A percentile compares a stretch with the other conserved stretches of the same genome.
Conservation (phyloP, 352 stramenopile species). For the Phytophthora cryptogea region DNA sequence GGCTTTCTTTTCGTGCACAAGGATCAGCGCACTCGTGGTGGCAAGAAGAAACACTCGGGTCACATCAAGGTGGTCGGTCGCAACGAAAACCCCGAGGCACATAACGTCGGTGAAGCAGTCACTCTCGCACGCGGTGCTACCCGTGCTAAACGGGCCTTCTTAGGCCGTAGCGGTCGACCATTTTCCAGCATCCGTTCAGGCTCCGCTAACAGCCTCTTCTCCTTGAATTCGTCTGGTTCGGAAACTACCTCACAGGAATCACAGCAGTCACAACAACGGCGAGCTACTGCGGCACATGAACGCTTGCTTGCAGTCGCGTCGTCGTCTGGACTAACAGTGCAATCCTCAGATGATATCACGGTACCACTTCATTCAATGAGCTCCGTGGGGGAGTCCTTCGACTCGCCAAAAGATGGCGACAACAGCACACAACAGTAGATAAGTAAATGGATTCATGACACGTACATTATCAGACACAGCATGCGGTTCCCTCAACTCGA, state of each 20-base stretch:
- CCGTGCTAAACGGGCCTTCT: constrained; percentile 66
- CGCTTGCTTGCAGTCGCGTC: constrained; percentile 29
- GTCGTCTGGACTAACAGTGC: constrained; percentile 27
- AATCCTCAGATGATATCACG: constrained; percentile 31
- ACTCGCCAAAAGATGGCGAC: constrained; percentile 30
- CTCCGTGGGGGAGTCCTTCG: constrained; percentile 26
- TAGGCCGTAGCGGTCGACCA: constrained; percentile 29
- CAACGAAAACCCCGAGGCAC: constrained; percentile 62
- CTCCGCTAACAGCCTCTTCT: constrained; percentile 38
- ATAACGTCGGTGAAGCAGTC: constrained; percentile 61
- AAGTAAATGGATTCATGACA: constrained; percentile 23
- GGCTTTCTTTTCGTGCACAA: constrained; percentile 73
- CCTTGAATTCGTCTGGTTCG: constrained; percentile 33
- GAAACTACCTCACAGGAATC: constrained; percentile 17
- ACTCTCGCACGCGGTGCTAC: constrained; percentile 45
- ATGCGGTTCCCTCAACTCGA: constrained; percentile 2
- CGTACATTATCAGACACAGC: constrained; percentile 25
- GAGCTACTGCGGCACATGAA: constrained; percentile 28
- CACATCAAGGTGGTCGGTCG: constrained; percentile 62
- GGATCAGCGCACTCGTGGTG: constrained; percentile 46
- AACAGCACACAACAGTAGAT: constrained; percentile 27
- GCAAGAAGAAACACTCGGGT: constrained; percentile 48
- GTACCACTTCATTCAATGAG: constrained; percentile 35
- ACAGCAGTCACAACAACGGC: constrained; percentile 16
- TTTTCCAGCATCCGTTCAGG: constrained; percentile 37